Conservation (phyloP, 805 yeast genomes). For the Saturnispora dispora region DNA sequence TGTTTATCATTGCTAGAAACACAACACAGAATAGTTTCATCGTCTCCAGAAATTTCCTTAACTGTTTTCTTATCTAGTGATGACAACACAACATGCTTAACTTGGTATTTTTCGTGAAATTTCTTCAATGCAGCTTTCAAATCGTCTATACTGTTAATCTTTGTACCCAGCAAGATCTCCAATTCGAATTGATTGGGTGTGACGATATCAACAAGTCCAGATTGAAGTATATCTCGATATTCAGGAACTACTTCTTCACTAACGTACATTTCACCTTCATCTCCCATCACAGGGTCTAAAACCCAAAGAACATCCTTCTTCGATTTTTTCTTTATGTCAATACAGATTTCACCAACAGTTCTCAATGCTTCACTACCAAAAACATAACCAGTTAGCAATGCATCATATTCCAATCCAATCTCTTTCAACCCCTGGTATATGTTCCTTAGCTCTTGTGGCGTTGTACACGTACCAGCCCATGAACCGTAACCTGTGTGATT, state of each 20-base stretch:
- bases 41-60: conserved; percentile 10
- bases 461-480: conserved; percentile 38
- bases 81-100: conserved; percentile 59
- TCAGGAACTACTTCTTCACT: conserved; percentile 49
- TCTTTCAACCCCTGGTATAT: conserved; percentile 32
- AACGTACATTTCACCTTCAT: conserved; percentile 63
- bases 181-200: conserved; percentile 92
- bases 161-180: conserved; percentile 45
- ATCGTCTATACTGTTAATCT: conserved; percentile 31
- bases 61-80: conserved; percentile 32
- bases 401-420: conserved; percentile 36
- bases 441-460: conserved; percentile 31
- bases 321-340: conserved; percentile 26
- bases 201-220: conserved; percentile 52
- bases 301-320: conserved; percentile 39
- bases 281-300: conserved; percentile 77
- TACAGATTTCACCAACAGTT: conserved; percentile 32
- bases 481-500: conserved; percentile 67
- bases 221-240: conserved; percentile 37
- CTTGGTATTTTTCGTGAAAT: conserved; percentile 40
- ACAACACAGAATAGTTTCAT: conserved; percentile 32
- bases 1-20: conserved; percentile 29
- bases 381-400: conserved; percentile 58
- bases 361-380: conserved; percentile 46
- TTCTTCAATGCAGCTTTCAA: conserved; percentile 38